These are phyloP conservation scores for Articulospora tetracladia DNA, from an alignment of 495 filamentous ascomycete genomes.

Conservation along the genomic window DNA sequence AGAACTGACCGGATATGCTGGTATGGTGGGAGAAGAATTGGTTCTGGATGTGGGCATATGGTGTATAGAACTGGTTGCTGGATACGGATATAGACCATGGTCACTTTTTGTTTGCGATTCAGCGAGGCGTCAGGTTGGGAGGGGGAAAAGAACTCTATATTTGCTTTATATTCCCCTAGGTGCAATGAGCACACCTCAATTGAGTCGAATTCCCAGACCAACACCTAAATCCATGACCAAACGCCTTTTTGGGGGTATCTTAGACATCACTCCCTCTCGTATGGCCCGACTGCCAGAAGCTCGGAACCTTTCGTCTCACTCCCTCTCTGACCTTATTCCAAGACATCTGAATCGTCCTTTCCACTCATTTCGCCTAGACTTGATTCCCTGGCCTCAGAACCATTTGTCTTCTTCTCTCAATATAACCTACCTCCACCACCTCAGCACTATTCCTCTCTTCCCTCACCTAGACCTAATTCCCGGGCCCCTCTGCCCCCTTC, in stretches of 20 bases:
- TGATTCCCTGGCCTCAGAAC: too few relatives aligned
- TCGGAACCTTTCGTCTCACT: too few relatives aligned
- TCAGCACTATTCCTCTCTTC: too few relatives aligned
- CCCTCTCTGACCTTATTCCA: too few relatives aligned
- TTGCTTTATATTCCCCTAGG: not conserved
- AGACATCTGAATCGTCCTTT: too few relatives aligned
- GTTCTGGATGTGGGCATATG: too few relatives aligned
- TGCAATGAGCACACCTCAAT: not conserved
- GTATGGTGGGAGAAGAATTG: too few relatives aligned
- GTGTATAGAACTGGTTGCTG: too few relatives aligned
- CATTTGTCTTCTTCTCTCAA: not conserved
- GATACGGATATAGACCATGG: too few relatives aligned
- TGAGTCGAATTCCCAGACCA: not conserved
- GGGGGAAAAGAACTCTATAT: not conserved
- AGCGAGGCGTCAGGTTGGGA: conserved; percentile 20
- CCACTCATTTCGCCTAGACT: too few relatives aligned
- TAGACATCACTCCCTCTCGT: not conserved
- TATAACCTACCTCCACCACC: not conserved
- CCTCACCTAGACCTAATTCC: too few relatives aligned
- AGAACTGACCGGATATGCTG: too few relatives aligned
- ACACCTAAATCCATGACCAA: not conserved
- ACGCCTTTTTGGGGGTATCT: not conserved
- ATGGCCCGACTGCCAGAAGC: not conserved
- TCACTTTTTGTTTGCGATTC: conserved; percentile 17
- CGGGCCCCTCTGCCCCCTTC: conserved; percentile 12